phyloP scores from a whole-genome alignment of 2,329 filamentous ascomycete genomes.

The Pseudocercospora cruenta region DNA sequence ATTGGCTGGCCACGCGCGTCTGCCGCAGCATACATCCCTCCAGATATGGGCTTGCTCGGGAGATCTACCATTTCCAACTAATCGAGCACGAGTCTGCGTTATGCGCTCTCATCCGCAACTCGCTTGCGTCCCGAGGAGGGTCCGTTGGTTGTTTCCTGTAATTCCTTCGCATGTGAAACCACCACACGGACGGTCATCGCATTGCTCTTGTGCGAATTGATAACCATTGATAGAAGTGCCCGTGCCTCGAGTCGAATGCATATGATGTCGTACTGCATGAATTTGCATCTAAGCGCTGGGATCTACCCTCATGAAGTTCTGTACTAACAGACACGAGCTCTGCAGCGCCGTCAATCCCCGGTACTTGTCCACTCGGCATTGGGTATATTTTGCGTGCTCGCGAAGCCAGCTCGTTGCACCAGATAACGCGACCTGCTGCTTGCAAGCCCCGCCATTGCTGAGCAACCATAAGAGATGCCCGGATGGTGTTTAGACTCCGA shows the following conservation, averaged over 20 bases:
- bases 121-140: background rate
- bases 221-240: background rate
- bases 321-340: slow-evolving; percentile 3
- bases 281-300: background rate
- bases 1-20: slow-evolving; percentile 1
- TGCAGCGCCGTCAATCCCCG: slow-evolving; percentile 9
- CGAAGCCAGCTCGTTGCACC: background rate
- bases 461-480: background rate
- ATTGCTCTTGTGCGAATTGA: background rate
- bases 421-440: background rate
- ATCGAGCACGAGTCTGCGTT: slow-evolving; percentile 1
- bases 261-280: slow-evolving; percentile 10
- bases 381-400: background rate
- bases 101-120: background rate
- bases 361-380: background rate
- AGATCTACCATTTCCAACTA: slow-evolving; percentile 1
- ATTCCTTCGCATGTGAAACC: slow-evolving; percentile 8
- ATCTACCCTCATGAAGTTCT: slow-evolving; percentile 4
- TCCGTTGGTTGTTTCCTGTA: slow-evolving; percentile 2
- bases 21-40: slow-evolving; percentile 8
- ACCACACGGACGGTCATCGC: background rate
- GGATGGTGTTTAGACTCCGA: background rate
- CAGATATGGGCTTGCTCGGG: background rate
- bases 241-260: background rate
- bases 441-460: background rate